Base-by-base conservation (phyloP, 2,329 filamentous ascomycete species). In the Lasiodiplodia gonubiensis region DNA sequence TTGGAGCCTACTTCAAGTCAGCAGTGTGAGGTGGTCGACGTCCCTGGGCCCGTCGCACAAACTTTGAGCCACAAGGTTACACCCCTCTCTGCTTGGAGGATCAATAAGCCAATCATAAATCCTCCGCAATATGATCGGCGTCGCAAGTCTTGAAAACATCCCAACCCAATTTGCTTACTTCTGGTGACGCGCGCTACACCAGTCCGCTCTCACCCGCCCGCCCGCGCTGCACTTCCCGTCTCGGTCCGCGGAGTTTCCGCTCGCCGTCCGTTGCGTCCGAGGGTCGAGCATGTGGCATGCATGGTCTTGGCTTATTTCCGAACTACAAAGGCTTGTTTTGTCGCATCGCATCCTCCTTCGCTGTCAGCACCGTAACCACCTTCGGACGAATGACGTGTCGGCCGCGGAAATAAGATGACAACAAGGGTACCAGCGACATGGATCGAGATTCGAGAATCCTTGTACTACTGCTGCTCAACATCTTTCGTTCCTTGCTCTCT, bases 61-160 rank as follows among this genome's bases (percentile, higher is more conserved):
- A 42, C 2, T 33, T 33, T 33, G 30, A 33, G 30, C 30, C 30
- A 33, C 30, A 33, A 33, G 5, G 8, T 33, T 33, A 33, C 30
- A 33, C 30, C 5, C 30, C 30, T 33, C 30, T 33, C 7, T 6
- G 30, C 10, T 33, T 5, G 14, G 14, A 1, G 39, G 16, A 42
- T n/a, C 39, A 42, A 42, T 7, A 8, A 18, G 30, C 53, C 18
- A 30, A 30, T 16, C 55, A 46, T 16, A 35, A 61, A 21, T 46
- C 46, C 59, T 63, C 59, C 59, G 59, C 59, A 51, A 35, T n/a
- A n/a, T 51, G 46, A 51, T 52, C 21, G 21, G 42, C 42, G 18
- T n/a, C 42, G 7, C 42, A 46, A 18, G 42, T 21, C 42, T 46
- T 11, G 42, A n/a, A 21, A 42, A 12, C 57, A 3, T 10, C 10